Percentiles rank a stretch among this genome's conserved stretches.
These are phyloP conservation scores for Aspergillus biplanus DNA, from an alignment of 495 filamentous ascomycete species.

Conservation along the genomic window DNA sequence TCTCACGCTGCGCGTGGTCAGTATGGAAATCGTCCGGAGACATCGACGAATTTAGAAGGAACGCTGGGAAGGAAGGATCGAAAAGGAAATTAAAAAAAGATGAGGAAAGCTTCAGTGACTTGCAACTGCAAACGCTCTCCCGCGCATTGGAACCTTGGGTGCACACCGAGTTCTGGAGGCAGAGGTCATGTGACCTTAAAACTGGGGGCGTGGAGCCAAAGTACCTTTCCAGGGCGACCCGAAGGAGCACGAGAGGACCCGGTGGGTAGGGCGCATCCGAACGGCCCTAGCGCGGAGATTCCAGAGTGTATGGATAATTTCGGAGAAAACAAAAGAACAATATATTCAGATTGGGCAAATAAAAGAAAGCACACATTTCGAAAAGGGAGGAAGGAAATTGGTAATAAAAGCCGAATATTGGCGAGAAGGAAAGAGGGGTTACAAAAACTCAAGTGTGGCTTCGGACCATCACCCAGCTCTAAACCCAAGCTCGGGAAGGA, in stretches of 20 bases:
- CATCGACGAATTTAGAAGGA: constrained; percentile 30
- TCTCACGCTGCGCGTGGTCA: constrained; percentile 77
- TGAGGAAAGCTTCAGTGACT: neutral
- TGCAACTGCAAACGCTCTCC: neutral
- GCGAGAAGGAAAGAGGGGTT: neutral
- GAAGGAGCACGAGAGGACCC: constrained; percentile 12
- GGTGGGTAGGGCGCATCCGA: constrained; percentile 15
- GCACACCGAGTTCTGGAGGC: constrained; percentile 8
- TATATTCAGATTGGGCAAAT: neutral
- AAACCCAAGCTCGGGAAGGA: neutral
- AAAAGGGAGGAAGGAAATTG: neutral
- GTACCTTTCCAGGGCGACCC: constrained; percentile 17
- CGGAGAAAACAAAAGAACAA: constrained; percentile 9
- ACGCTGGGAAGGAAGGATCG: constrained; percentile 19
- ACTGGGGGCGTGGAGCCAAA: constrained; percentile 14
- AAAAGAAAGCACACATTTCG: constrained; percentile 7
- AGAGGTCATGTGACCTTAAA: constrained; percentile 18
- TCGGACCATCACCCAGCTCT: neutral
- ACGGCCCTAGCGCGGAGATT: constrained; percentile 19
- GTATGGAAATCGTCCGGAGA: constrained; percentile 39
- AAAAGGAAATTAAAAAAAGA: constrained; percentile 12
- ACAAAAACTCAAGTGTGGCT: neutral
- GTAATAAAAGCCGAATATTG: neutral
- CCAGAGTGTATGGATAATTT: constrained; percentile 15
- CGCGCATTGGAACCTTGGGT: constrained; percentile 13